Base-by-base conservation (phyloP, 106 monocot species). In the Dioscorea dumetorum region DNA sequence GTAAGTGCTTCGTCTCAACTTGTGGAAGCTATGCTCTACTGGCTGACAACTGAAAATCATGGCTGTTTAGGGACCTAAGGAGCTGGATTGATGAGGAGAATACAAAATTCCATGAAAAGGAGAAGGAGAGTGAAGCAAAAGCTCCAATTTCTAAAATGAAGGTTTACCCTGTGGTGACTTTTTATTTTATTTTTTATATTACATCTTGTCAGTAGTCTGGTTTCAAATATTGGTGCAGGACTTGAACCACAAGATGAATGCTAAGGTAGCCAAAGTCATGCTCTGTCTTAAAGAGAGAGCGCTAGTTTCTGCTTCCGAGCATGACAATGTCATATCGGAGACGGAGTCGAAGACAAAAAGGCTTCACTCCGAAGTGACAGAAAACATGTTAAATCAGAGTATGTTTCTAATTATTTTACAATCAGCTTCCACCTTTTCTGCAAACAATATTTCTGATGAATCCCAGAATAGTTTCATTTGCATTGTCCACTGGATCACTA, bases 161-260 rank as follows among this genome's bases (percentile, higher is more conserved):
- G 84, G 91, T 91, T 48, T n/a, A 49, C 13, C 5, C 15, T 19
- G 19, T 18, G 54, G 13, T 12, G 60, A 22, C 22, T 28, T 28
- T 28, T 28, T 28, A 28, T 2, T 24, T 20, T 21, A 22, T 33
- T 4, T 33, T 64, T 11, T 18, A 19, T 41, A 54, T 8, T 15
- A 7, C 19, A 16, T 52, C n/a, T 18, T 6, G 16, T 48, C 6
- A 61, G 14, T 24, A 41, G 41, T 2, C 41, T 41, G 41, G 58
- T 23, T 16, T 48, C 21, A 12, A 24, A 58, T 66, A 24, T 58
- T 78, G 7, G 6, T 71, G 52, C 41, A 93, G 56, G 68, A 61
- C 53, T 56, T 86, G 8, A 88, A 88, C 68, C 81, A 93, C 49
- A 86, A 83, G 32, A 24, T 83, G 50, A 93, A 72, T 68, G 76